Conservation (phyloP, 2,329 filamentous ascomycete species). For the Rhynchosporium secalis region DNA sequence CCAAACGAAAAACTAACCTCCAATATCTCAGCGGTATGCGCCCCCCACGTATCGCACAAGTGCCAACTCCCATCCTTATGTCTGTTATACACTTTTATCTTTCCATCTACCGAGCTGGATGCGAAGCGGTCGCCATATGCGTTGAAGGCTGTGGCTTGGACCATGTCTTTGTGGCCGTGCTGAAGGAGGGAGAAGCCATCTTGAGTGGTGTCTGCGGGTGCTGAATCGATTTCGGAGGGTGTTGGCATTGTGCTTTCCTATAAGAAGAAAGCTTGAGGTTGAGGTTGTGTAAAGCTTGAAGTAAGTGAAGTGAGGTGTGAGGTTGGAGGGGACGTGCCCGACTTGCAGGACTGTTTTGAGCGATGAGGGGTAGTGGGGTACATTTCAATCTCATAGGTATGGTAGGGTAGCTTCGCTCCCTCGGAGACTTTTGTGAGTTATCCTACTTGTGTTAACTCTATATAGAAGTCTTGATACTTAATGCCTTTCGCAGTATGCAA, state of each 20-base stretch:
- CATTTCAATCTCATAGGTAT: no score
- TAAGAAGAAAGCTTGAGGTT: neutral
- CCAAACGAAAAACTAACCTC: slow-evolving; percentile 59
- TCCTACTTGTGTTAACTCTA: no score
- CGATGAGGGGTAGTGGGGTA: neutral
- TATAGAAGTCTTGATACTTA: no score
- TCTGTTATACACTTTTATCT: slow-evolving; percentile 86
- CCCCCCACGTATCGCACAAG: slow-evolving; percentile 83
- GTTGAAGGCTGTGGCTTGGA: slow-evolving; percentile 72
- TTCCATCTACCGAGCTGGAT: slow-evolving; percentile 88
- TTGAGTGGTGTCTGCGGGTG: slow-evolving; percentile 16
- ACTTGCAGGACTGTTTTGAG: neutral
- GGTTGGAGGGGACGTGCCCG: neutral
- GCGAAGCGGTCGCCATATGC: slow-evolving; percentile 89
- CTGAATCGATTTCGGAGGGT: slow-evolving; percentile 26
- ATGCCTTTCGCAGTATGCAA: no score
- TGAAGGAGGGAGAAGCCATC: slow-evolving; percentile 54
- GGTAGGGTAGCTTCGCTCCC: neutral
- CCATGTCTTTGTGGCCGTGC: slow-evolving; percentile 66
- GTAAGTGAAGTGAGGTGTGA: neutral
- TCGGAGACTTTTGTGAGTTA: no score
- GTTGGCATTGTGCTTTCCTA: slow-evolving; percentile 16
- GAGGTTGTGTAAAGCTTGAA: neutral
- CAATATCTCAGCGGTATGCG: slow-evolving; percentile 85
- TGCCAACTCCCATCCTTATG: slow-evolving; percentile 77